These are phyloP conservation scores for Neofusicoccum umdonicola DNA, from an alignment of 2,329 filamentous ascomycete species.

Conservation along the genomic window DNA sequence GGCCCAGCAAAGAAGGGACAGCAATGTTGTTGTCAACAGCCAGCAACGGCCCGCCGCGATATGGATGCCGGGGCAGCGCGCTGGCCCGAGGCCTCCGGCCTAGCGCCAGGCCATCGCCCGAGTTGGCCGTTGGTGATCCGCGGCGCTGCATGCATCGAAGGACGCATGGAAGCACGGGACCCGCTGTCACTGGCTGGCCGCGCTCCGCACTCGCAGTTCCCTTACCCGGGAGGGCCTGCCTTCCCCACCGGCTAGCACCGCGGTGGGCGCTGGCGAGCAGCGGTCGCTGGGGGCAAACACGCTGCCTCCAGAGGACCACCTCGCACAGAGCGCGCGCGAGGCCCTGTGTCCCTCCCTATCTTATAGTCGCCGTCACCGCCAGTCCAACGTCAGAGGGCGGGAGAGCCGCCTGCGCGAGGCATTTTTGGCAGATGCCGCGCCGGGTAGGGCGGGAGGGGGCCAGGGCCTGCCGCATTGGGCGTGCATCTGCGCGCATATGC, in stretches of 20 bases:
- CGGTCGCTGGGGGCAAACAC: conserved; percentile 8
- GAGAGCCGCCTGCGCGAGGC: neutral
- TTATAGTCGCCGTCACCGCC: conserved; percentile 3
- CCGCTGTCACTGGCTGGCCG: neutral
- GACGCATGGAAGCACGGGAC: conserved; percentile 8
- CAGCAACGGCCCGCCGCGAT: conserved; percentile 10
- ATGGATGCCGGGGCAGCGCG: neutral
- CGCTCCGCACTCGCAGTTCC: conserved; percentile 4
- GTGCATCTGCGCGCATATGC: neutral
- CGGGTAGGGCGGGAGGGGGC: conserved; percentile 1
- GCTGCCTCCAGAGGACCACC: neutral
- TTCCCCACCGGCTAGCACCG: neutral
- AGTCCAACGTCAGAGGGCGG: conserved; percentile 12
- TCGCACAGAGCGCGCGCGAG: conserved; percentile 13
- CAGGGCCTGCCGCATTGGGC: neutral
- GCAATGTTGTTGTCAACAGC: conserved; percentile 8
- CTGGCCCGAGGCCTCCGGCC: neutral
- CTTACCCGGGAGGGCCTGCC: conserved; percentile 2
- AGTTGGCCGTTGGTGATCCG: conserved; percentile 9
- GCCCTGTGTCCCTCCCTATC: conserved; percentile 3
- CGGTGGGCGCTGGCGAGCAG: neutral
- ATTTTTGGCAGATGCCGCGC: neutral
- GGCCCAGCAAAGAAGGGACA: neutral
- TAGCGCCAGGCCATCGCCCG: neutral
- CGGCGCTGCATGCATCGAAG: conserved; percentile 14